A percentile compares a stretch with the other conserved stretches of the same genome.
Conservation (phyloP, 495 filamentous ascomycete genomes). For the Penicillium daleae region DNA sequence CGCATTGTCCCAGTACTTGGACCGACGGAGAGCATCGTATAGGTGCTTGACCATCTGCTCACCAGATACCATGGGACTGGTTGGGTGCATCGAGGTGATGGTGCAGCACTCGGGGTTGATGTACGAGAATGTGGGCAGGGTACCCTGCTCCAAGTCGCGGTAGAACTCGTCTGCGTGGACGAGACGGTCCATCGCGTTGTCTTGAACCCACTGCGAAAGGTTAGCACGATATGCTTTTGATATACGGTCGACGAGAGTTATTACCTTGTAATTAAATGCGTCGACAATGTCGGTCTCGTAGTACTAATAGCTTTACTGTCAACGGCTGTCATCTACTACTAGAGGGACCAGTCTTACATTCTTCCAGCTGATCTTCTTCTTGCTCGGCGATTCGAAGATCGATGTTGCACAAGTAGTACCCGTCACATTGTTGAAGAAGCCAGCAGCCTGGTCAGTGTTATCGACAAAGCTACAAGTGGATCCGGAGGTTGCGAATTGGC, state of each 20-base stretch:
- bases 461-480: conserved; percentile 41
- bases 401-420: conserved; percentile 44
- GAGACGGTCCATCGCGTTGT: conserved; percentile 44
- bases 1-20: conserved; percentile 50
- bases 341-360: conserved; percentile 26
- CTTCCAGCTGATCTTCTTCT: conserved; percentile 42
- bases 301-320: conserved; percentile 32
- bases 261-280: conserved; percentile 44
- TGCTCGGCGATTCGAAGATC: conserved; percentile 40
- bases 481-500: conserved; percentile 45
- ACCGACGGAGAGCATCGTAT: conserved; percentile 49
- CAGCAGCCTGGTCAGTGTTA: conserved; percentile 36
- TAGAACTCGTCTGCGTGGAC: conserved; percentile 47
- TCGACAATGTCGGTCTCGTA: conserved; percentile 49
- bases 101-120: conserved; percentile 55
- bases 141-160: conserved; percentile 48
- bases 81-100: conserved; percentile 50
- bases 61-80: conserved; percentile 45
- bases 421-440: conserved; percentile 40
- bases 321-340: neutral
- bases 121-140: conserved; percentile 49
- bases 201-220: conserved; percentile 37
- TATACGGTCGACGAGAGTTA: no score
- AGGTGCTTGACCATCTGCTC: conserved; percentile 53
- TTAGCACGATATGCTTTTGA: conserved; percentile 4